phyloP scores from a whole-genome alignment of 2,329 filamentous ascomycete genomes.

The Aschersonia sp. region DNA sequence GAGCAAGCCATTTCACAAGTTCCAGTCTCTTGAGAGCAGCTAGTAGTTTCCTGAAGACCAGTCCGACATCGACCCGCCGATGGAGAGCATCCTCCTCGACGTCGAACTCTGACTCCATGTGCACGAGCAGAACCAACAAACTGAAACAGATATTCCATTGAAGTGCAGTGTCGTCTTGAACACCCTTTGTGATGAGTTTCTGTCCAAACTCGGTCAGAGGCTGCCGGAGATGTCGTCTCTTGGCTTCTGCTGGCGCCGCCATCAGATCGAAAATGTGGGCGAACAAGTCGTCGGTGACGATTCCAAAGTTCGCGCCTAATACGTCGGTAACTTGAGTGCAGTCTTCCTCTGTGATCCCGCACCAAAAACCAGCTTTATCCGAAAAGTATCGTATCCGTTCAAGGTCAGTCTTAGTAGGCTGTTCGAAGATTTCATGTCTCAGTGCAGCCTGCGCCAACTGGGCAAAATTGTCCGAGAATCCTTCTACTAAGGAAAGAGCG shows the following conservation, averaged over 20 bases:
- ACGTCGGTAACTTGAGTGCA: slow-evolving; percentile 54
- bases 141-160: slow-evolving; percentile 66
- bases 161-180: slow-evolving; percentile 62
- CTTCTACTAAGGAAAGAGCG: slow-evolving; percentile 54
- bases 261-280: slow-evolving; percentile 32
- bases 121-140: slow-evolving; percentile 67
- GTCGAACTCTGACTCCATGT: slow-evolving; percentile 74
- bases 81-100: slow-evolving; percentile 53
- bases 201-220: slow-evolving; percentile 63
- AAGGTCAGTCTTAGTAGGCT: slow-evolving; percentile 52
- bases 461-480: slow-evolving; percentile 54
- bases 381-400: slow-evolving; percentile 69
- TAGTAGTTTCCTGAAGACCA: slow-evolving; percentile 56
- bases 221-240: slow-evolving; percentile 27
- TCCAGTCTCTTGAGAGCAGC: slow-evolving; percentile 59
- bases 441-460: slow-evolving; percentile 55
- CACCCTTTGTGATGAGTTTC: slow-evolving; percentile 58
- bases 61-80: slow-evolving; percentile 47
- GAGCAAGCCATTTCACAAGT: slow-evolving; percentile 55
- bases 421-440: slow-evolving; percentile 59
- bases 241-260: slow-evolving; percentile 28
- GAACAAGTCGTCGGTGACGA: slow-evolving; percentile 41
- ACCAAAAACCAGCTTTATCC: slow-evolving; percentile 62
- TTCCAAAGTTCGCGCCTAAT: slow-evolving; percentile 51
- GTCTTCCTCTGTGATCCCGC: slow-evolving; percentile 70